Percentiles rank a stretch among this genome's conserved stretches.
These are phyloP conservation scores for Candida verbasci DNA, from an alignment of 805 yeast genomes.

Conservation along the genomic window DNA sequence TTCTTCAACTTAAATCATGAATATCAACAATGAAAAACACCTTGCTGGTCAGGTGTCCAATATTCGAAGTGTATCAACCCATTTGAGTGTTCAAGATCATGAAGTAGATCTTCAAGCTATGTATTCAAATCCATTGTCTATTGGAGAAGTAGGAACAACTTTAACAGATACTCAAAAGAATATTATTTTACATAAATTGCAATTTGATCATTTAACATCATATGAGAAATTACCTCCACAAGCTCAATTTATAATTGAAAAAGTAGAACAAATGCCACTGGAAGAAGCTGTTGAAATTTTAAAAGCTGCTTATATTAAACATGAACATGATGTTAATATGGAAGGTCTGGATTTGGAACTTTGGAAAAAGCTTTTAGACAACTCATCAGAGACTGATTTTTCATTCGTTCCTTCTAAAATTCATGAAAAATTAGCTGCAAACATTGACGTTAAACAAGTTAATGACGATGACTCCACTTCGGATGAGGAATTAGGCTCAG, in stretches of 20 bases:
- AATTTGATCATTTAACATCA: constrained; percentile 19
- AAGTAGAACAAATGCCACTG: constrained; percentile 18
- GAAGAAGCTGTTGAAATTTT: constrained; percentile 25
- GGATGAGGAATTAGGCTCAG: not conserved
- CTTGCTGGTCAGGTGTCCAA: constrained; percentile 3
- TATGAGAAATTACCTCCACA: constrained; percentile 27
- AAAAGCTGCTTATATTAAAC: constrained; percentile 22
- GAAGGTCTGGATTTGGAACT: constrained; percentile 24
- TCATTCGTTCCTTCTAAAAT: no score
- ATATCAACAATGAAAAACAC: constrained; percentile 1
- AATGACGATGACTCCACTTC: constrained; percentile 2
- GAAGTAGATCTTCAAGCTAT: constrained; percentile 13
- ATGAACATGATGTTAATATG: constrained; percentile 30
- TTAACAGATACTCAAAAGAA: constrained; percentile 24
- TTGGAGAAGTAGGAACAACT: constrained; percentile 19
- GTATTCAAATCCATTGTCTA: constrained; percentile 16
- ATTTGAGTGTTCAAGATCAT: constrained; percentile 11
- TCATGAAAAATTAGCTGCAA: not conserved
- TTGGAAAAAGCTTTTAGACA: constrained; percentile 15
- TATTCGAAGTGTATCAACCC: constrained; percentile 8
- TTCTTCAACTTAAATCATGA: no score
- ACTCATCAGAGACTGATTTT: not conserved
- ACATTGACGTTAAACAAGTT: not conserved
- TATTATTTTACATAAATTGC: constrained; percentile 23
- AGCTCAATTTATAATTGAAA: constrained; percentile 26